Base-by-base conservation (phyloP, 2,329 filamentous ascomycete species). In the Colletotrichum agaves region DNA sequence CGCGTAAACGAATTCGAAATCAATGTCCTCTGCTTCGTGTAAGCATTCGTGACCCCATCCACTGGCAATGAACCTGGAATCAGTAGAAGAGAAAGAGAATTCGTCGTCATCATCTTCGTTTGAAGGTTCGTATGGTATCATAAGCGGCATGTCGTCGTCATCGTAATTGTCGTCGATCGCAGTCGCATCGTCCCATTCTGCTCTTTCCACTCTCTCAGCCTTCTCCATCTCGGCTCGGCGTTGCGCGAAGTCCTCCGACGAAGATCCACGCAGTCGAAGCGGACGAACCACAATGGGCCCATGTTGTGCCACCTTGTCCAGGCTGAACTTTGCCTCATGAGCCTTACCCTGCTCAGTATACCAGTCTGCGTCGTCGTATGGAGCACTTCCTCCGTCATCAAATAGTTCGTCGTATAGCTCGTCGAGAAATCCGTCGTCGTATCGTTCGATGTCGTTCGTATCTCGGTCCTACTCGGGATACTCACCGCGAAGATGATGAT, bases 1-100 rank as follows among this genome's bases (percentile, higher is more conserved):
- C 31, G 96, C 96, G 82, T 99, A 99, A 69, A 99, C 96, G 81
- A 98, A 98, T 79, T 98, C 95, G 84, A 99, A 98, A 85, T 99
- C 96, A 81, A 99, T 99, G 76, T 99, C 96, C 88, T 99, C 96
- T 98, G 85, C 80, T 80, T 91, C 86, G 86, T 88, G 92, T 97
- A 94, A 97, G 93, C 90, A 91, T 84, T 92, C 88, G 82, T 87
- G 87, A 79, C 86, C 89, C 90, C 90, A 94, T 67, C 89, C 90
- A 73, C 87, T 89, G 78, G 92, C 89, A 84, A 91, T 79, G 79
- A 88, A 91, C 80, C 85, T 84, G 67, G 85, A 77, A 75, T 92
- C 84, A 78, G 84, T 78, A 79, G 75, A 74, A 70, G 75, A 74
- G 70, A 79, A 84, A 84, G 87, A 84, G 78, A 88, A 83, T 76